Conservation (phyloP, 2,329 filamentous ascomycete genomes). For the Cladosporium sp. region DNA sequence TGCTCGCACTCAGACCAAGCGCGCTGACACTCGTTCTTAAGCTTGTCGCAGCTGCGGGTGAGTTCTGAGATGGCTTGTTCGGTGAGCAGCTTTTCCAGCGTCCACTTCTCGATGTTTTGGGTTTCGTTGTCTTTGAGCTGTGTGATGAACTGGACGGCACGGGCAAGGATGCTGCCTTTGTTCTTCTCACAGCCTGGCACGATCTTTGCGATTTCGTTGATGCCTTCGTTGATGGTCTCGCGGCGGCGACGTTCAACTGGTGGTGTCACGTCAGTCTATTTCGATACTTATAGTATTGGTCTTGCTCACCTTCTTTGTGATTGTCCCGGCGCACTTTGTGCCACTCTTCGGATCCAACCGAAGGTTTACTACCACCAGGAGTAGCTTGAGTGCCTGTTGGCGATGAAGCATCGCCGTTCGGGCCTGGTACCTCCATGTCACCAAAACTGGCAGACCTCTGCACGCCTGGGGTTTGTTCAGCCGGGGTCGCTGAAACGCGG, state of each 20-base stretch:
- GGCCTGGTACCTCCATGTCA: conserved; percentile 7
- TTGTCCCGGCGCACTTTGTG: conserved; percentile 97
- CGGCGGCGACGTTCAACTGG: conserved; percentile 91
- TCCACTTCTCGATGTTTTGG: conserved; percentile 93
- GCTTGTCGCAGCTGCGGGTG: conserved; percentile 80
- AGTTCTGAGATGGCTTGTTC: conserved; percentile 89
- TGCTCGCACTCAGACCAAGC: conserved; percentile 75
- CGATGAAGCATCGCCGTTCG: conserved; percentile 23
- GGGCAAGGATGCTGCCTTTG: conserved; percentile 93
- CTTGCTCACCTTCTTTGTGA: conserved; percentile 85
- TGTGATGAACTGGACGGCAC: conserved; percentile 89
- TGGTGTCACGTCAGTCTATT: conserved; percentile 15
- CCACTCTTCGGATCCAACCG: conserved; percentile 96
- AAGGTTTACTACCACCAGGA: conserved; percentile 61
- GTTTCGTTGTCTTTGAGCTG: conserved; percentile 93
- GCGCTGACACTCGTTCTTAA: conserved; percentile 76
- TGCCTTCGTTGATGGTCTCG: conserved; percentile 98
- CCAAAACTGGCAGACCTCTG: conserved; percentile 25
- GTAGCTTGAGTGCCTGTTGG: conserved; percentile 47
- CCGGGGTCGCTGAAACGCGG: conserved; percentile 21
- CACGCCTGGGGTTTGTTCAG: conserved; percentile 20
- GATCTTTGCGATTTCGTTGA: conserved; percentile 96
- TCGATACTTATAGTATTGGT: neutral
- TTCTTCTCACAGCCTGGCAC: conserved; percentile 98
- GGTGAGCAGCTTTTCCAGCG: conserved; percentile 82